Percentiles rank a stretch among this genome's conserved stretches.
Evolutionary conservation across 495 filamentous ascomycete genomes (phyloP).

Genomic region (Hypomontagnella monticulosa): DNA sequence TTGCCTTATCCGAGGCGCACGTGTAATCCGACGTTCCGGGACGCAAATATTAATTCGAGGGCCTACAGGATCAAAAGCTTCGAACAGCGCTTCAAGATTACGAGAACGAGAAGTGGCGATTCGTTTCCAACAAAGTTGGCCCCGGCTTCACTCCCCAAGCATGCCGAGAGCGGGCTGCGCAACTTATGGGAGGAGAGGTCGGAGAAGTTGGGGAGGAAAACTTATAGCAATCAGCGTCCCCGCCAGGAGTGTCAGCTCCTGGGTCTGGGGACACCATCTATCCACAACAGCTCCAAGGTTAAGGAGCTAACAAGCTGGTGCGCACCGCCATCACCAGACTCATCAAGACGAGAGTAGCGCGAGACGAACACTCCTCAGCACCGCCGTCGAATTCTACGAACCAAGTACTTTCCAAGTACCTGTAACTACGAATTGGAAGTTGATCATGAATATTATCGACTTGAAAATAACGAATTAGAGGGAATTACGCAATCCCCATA

Average conservation of each 20-base stretch:
- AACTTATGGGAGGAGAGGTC: slow-evolving; percentile 56
- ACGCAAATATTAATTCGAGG: slow-evolving; percentile 30
- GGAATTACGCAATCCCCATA: slow-evolving; percentile 11
- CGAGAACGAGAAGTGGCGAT: slow-evolving; percentile 89
- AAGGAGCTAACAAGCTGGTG: slow-evolving; percentile 27
- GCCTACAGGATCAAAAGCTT: slow-evolving; percentile 76
- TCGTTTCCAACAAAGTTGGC: slow-evolving; percentile 86
- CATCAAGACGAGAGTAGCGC: slow-evolving; percentile 2
- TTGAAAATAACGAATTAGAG: slow-evolving; percentile 24
- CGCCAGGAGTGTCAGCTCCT: slow-evolving; percentile 62
- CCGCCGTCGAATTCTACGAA: slow-evolving; percentile 8
- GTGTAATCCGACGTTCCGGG: slow-evolving; percentile 8
- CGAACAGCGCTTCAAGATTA: slow-evolving; percentile 84
- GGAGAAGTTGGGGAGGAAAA: slow-evolving; percentile 46
- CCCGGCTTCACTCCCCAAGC: slow-evolving; percentile 84
- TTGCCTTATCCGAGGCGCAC: slow-evolving; percentile 22
- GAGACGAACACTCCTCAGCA: slow-evolving; percentile 9
- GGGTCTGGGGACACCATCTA: slow-evolving; percentile 60
- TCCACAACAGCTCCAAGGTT: slow-evolving; percentile 52
- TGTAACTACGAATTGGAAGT: slow-evolving; percentile 15
- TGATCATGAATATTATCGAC: slow-evolving; percentile 16
- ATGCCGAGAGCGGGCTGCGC: slow-evolving; percentile 80
- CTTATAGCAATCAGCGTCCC: slow-evolving; percentile 67
- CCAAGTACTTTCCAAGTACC: slow-evolving; percentile 8
- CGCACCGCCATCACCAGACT: slow-evolving; percentile 13